Evolutionary conservation across 2,329 filamentous ascomycete genomes (phyloP).

Genomic region (Mycogone perniciosa): DNA sequence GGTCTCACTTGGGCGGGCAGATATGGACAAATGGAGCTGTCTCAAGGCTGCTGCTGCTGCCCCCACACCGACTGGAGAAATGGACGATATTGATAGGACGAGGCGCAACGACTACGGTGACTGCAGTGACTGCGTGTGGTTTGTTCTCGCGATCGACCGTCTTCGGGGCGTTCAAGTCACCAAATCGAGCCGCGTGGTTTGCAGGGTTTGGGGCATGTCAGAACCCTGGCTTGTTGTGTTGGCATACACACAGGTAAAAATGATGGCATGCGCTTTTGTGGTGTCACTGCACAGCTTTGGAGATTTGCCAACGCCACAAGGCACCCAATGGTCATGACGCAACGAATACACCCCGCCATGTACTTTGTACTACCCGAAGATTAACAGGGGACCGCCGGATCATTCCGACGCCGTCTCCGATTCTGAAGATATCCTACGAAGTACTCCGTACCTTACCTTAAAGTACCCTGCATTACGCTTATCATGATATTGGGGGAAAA

Average conservation of each 20-base stretch:
- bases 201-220: too few relatives aligned
- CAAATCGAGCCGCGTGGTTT: neutral
- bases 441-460: too few relatives aligned
- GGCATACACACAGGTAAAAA: too few relatives aligned
- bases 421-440: neutral
- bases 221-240: too few relatives aligned
- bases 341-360: constrained; percentile 15
- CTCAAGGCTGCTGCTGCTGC: too few relatives aligned
- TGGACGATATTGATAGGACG: too few relatives aligned
- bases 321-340: constrained; percentile 29
- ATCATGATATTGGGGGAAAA: too few relatives aligned
- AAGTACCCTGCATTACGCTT: neutral
- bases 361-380: constrained; percentile 4
- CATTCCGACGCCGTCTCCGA: constrained; percentile 3
- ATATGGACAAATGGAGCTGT: too few relatives aligned
- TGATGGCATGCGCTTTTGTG: neutral
- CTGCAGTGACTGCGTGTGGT: too few relatives aligned
- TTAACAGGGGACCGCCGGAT: constrained; percentile 5
- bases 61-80: too few relatives aligned
- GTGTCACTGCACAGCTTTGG: neutral
- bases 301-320: constrained; percentile 12
- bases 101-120: too few relatives aligned
- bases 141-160: neutral
- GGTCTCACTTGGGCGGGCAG: too few relatives aligned
- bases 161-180: neutral